Evolutionary conservation across 192 early-diverging fungal genomes (phyloP).

Genomic region (Backusella morwellensis): DNA sequence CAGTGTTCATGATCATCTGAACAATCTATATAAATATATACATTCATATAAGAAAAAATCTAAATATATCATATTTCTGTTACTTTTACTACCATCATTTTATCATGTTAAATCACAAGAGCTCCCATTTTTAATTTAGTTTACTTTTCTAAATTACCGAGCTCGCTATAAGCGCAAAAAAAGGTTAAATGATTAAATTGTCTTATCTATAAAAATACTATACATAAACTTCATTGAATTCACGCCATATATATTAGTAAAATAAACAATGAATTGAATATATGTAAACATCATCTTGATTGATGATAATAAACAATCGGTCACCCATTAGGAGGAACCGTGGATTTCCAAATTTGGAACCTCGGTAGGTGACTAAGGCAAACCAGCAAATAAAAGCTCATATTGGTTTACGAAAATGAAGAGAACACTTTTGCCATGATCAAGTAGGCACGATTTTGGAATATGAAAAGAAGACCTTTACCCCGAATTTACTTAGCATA

Average conservation of each 20-base stretch:
- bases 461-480: no score
- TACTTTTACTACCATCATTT: neutral
- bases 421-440: no score
- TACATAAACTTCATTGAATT: conserved; percentile 37
- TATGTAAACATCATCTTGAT: neutral
- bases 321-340: no score
- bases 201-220: neutral
- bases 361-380: no score
- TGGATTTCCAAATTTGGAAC: no score
- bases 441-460: no score
- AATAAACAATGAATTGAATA: neutral
- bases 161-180: neutral
- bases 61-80: no score
- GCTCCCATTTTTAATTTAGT: neutral
- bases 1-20: neutral
- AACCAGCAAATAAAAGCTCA: no score
- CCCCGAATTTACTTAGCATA: neutral
- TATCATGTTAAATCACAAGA: neutral
- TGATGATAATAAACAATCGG: no score
- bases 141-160: neutral
- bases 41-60: neutral
- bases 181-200: neutral
- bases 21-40: neutral
- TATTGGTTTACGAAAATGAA: no score
- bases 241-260: conserved; percentile 31